Percentiles rank a stretch among this genome's conserved stretches.
Conservation (phyloP, 2,329 filamentous ascomycete genomes). For the Mycosphaerella arachidis region DNA sequence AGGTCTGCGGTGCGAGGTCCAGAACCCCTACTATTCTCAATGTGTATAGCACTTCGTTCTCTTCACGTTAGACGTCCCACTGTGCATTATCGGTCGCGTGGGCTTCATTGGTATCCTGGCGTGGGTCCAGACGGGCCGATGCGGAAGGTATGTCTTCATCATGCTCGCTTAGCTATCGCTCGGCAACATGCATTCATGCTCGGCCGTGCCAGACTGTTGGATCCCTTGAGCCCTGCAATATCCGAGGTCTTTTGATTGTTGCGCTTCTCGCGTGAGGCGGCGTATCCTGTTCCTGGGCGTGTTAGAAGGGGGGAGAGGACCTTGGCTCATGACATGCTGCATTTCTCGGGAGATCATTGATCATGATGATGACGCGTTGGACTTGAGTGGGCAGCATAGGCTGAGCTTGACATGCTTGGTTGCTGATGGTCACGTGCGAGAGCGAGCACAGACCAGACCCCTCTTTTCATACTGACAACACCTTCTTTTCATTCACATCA, state of each 20-base stretch:
- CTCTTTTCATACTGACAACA: neutral
- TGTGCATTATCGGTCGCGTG: no score
- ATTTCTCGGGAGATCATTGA: neutral
- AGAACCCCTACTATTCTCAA: slow-evolving; percentile 13
- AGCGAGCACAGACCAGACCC: neutral
- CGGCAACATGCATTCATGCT: neutral
- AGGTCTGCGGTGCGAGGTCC: slow-evolving; percentile 5
- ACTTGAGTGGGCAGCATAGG: no score
- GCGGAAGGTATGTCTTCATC: neutral
- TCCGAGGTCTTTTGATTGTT: neutral
- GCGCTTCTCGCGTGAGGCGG: slow-evolving; percentile 1
- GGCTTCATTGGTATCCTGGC: neutral
- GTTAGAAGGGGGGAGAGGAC: no score
- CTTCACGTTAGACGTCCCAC: no score
- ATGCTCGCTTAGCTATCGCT: neutral
- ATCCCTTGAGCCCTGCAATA: neutral
- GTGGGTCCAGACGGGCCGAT: neutral
- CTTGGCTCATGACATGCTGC: neutral
- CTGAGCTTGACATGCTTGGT: no score
- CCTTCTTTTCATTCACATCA: neutral
- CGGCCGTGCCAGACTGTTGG: neutral
- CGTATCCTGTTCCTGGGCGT: slow-evolving; percentile 4
- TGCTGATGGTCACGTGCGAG: neutral
- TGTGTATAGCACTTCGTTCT: slow-evolving; percentile 3
- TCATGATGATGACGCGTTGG: neutral